Base-by-base conservation (phyloP, 2,329 filamentous ascomycete genomes). In the Pyricularia sp. region DNA sequence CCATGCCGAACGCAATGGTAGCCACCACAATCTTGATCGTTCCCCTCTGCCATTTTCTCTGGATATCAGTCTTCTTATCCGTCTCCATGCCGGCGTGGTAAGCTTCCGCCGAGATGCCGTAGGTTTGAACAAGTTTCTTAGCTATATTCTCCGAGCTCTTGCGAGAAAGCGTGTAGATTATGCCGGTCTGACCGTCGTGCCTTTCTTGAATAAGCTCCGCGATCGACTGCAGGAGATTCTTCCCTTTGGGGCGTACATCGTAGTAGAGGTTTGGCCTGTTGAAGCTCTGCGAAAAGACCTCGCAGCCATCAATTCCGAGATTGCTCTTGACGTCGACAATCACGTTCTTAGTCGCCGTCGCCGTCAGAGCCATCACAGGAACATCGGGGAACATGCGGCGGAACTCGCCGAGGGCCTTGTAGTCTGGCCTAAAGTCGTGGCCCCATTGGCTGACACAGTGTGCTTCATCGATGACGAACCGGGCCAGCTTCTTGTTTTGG, bases 361-460 rank as follows among this genome's bases (percentile, higher is more conserved):
- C 95, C 30, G 95, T 99, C 73, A 99, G 82, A 3, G 95, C 95
- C 87, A 99, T 97, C 59, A 98, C 85, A 0, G 95, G 95, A 3
- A 98, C 92, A 1, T 87, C 86, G 0, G 90, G 88, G 73, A 94
- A 94, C 68, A 86, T 87, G 59, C 81, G 78, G 66, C 94, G 87
- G 63, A 97, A 82, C 70, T 88, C 85, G 31, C 94, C 93, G 4
- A 99, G 83, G 33, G 87, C 86, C 78, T 97, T 97, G 81, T 99
- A 99, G 77, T 98, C 94, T 0, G 94, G 94, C 64, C 96, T 88
- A 77, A 99, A 99, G 78, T 99, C 95, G 74, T 99, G 95, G 0
- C 95, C 95, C 95, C 95, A 99, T 82, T 99, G 94, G 78, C 95
- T 98, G 30, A 99, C 94, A 78, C 95, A 99, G 78, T 99, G 95